Conservation (phyloP, 2,329 filamentous ascomycete genomes). For the Pseudogymnoascus sp. region DNA sequence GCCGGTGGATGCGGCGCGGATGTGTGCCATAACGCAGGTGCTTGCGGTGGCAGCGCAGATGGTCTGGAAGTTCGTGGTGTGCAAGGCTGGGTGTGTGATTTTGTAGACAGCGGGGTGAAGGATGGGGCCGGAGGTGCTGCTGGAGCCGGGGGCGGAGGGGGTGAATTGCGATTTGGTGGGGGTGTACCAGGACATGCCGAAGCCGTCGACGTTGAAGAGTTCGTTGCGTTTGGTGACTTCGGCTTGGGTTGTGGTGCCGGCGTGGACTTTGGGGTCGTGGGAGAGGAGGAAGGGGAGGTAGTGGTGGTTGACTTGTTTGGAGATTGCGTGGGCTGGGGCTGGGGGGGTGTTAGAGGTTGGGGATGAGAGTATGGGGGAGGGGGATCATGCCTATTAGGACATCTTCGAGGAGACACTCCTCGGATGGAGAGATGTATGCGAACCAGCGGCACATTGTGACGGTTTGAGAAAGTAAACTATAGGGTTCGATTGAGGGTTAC, state of each 20-base stretch:
- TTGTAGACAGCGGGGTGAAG: conserved; percentile 43
- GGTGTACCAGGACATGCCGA: conserved; percentile 47
- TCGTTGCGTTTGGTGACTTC: conserved; percentile 41
- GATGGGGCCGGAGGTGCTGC: conserved; percentile 24
- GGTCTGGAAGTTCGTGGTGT: conserved; percentile 44
- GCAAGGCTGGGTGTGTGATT: conserved; percentile 40
- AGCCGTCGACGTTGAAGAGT: conserved; percentile 45
- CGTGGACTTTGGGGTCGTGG: conserved; percentile 32
- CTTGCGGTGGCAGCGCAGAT: conserved; percentile 43
- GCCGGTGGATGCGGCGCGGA: conserved; percentile 40
- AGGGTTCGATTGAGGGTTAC: not conserved
- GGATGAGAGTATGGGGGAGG: conserved; percentile 19
- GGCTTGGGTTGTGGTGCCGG: conserved; percentile 32
- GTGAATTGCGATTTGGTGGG: conserved; percentile 29
- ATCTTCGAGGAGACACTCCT: conserved; percentile 46
- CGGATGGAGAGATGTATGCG: conserved; percentile 42
- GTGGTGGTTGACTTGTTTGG: conserved; percentile 41
- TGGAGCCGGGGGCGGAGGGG: conserved; percentile 21
- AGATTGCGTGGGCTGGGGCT: conserved; percentile 32
- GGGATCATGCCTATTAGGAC: conserved; percentile 38
- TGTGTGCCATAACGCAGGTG: conserved; percentile 42
- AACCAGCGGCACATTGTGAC: conserved; percentile 43
- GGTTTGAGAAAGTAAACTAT: not conserved
- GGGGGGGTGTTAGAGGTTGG: not conserved
- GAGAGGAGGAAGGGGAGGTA: conserved; percentile 42